phyloP scores from a whole-genome alignment of 352 stramenopile genomes.

The Pythium utonaiense region DNA sequence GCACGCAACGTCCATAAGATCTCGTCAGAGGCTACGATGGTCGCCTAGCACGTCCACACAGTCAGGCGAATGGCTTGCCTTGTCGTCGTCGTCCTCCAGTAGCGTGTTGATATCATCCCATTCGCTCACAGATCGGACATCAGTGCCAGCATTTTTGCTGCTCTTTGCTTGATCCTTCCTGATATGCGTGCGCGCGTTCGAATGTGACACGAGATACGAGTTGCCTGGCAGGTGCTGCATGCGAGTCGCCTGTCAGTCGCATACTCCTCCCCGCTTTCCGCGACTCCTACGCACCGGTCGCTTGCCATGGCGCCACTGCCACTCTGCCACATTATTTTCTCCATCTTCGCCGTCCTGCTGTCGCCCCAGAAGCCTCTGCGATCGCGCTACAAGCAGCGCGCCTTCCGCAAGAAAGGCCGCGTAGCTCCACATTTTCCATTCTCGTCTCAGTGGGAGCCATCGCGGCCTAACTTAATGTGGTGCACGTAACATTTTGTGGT shows the following conservation, averaged over 20 bases:
- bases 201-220: slow-evolving; percentile 59
- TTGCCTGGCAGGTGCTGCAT: slow-evolving; percentile 58
- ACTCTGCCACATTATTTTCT: slow-evolving; percentile 24
- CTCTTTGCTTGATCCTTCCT: neutral
- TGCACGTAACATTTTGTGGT: slow-evolving; percentile 3
- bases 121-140: neutral
- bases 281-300: slow-evolving; percentile 30
- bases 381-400: slow-evolving; percentile 35
- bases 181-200: slow-evolving; percentile 22
- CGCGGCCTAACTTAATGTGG: neutral
- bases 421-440: slow-evolving; percentile 40
- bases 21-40: neutral
- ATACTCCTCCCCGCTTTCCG: neutral
- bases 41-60: no score
- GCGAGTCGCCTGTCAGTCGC: neutral
- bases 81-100: slow-evolving; percentile 7
- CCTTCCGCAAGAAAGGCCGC: slow-evolving; percentile 47
- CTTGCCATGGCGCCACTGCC: slow-evolving; percentile 59
- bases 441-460: neutral
- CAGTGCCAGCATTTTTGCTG: neutral
- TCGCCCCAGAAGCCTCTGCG: slow-evolving; percentile 27
- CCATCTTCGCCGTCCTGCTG: neutral
- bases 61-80: neutral
- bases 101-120: slow-evolving; percentile 17
- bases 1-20: neutral